Conservation (phyloP, 768 basidiomycete species). For the Trametes elegans region DNA sequence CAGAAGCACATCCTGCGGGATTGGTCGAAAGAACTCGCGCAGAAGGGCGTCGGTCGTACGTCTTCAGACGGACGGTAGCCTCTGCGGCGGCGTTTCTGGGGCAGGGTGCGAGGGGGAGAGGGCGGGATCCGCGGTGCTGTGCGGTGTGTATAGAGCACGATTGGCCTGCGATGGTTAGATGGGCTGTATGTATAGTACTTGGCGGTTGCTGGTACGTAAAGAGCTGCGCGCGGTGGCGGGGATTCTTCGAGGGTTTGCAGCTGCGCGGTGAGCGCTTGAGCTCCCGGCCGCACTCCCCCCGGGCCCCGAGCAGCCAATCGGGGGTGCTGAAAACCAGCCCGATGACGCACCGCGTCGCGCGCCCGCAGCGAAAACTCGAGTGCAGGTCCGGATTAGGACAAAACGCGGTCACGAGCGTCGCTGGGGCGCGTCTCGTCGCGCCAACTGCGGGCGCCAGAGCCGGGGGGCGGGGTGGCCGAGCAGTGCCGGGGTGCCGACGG, state of each 20-base stretch:
- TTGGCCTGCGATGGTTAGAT: neutral
- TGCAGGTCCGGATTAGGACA: neutral
- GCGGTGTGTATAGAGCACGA: neutral
- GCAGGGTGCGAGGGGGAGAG: neutral
- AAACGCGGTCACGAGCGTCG: slow-evolving; percentile 19
- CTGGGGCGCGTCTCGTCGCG: neutral
- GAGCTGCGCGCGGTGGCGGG: neutral
- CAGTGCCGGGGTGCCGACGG: slow-evolving; percentile 6
- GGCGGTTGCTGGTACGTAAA: neutral
- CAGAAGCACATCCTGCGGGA: slow-evolving; percentile 75
- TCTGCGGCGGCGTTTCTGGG: neutral
- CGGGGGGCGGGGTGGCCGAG: slow-evolving; percentile 5
- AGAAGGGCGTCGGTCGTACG: slow-evolving; percentile 40
- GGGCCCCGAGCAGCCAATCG: neutral
- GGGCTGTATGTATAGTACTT: slow-evolving; percentile 2
- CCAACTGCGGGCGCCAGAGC: neutral
- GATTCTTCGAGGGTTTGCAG: slow-evolving; percentile 6
- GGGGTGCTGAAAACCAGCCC: slow-evolving; percentile 17
- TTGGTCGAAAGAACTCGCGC: slow-evolving; percentile 61
- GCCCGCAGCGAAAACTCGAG: slow-evolving; percentile 1
- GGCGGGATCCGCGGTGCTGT: neutral
- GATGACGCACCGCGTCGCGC: slow-evolving; percentile 4
- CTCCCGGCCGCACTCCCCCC: too few species aligned
- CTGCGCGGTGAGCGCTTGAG: neutral
- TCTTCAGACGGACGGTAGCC: slow-evolving; percentile 5